These are phyloP conservation scores for Ophiostoma novo-ulmi DNA, from an alignment of 2,329 filamentous ascomycete species.

Conservation along the genomic window DNA sequence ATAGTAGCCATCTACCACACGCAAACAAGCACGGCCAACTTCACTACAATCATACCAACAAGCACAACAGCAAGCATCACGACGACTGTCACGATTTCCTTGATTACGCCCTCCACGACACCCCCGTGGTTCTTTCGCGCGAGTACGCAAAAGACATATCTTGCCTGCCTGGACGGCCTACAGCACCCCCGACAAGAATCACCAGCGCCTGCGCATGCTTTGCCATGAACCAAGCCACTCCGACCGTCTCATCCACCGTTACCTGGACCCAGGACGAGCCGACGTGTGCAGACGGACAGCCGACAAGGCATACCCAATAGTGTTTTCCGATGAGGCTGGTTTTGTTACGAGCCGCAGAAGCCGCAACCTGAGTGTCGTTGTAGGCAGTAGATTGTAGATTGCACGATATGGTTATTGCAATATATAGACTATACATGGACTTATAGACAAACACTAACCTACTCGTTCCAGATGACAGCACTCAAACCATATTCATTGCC, in stretches of 20 bases:
- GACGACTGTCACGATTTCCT: neutral
- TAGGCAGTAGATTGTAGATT: neutral
- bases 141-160: neutral
- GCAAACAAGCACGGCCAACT: neutral
- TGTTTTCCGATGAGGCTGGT: neutral
- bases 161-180: neutral
- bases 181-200: neutral
- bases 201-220: slow-evolving; percentile 30
- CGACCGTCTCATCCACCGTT: neutral
- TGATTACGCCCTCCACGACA: neutral
- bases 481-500: neutral
- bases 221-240: neutral
- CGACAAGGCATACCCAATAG: neutral
- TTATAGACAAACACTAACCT: neutral
- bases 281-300: neutral
- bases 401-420: neutral
- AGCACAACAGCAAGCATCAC: neutral
- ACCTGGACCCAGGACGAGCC: neutral
- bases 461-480: neutral
- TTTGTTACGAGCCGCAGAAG: neutral
- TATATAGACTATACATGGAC: neutral
- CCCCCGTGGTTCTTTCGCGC: neutral
- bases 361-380: neutral
- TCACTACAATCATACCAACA: neutral
- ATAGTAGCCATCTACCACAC: neutral